A percentile compares a stretch with the other conserved stretches of the same genome.
phyloP scores from a whole-genome alignment of 257 asterid genomes.

The Nicotiana tomentosiformis region DNA sequence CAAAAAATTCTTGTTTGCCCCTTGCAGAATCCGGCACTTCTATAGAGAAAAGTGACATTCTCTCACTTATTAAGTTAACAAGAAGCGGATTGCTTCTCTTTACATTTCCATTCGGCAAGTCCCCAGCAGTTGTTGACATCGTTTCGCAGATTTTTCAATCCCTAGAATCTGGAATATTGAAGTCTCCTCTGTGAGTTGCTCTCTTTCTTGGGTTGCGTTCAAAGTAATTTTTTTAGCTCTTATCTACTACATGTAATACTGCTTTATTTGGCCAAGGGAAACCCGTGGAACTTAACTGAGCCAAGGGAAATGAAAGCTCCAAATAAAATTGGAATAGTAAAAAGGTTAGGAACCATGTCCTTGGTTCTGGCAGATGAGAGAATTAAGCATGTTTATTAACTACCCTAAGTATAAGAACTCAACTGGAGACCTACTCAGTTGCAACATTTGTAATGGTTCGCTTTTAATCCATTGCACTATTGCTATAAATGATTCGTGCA shows the following conservation, averaged over 20 bases:
- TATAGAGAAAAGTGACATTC: slow-evolving; percentile 15
- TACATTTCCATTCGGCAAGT: slow-evolving; percentile 25
- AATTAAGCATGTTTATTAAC: no score
- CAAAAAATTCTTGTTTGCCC: not conserved
- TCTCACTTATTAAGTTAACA: slow-evolving; percentile 44
- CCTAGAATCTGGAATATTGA: slow-evolving; percentile 28
- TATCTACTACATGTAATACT: not conserved
- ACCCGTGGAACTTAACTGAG: no score
- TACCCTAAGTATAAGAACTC: no score
- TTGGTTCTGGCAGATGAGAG: no score
- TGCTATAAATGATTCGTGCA: no score
- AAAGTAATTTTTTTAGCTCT: not conserved
- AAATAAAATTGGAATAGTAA: no score
- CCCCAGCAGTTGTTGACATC: slow-evolving; percentile 26
- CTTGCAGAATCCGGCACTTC: slow-evolving; percentile 18
- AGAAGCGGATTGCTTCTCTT: slow-evolving; percentile 41
- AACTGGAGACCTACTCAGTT: no score
- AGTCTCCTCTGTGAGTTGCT: slow-evolving; percentile 34
- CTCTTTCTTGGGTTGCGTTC: not conserved
- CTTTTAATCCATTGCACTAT: no score
- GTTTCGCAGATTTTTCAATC: slow-evolving; percentile 28
- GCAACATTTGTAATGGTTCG: no score
- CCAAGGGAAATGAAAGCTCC: no score
- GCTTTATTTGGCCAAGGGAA: not conserved
- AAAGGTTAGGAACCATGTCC: no score